Base-by-base conservation (phyloP, 306 rosid genomes). In the Geum urbanum region DNA sequence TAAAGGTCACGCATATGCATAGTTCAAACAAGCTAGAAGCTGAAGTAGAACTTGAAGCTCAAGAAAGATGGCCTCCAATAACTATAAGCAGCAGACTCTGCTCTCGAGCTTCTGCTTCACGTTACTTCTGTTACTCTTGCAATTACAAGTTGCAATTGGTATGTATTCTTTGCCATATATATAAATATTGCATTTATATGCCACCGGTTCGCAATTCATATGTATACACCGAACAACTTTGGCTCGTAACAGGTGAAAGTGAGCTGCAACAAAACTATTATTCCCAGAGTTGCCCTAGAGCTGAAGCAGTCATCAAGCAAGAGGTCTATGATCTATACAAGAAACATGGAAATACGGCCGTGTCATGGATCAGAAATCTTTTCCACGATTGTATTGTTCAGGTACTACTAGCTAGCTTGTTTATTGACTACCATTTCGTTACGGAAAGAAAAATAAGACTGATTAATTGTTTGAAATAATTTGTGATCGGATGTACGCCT, bases 331-430 rank as follows among this genome's bases (percentile, higher is more conserved):
- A 83, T n/a, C 76, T 91, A 7, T 94, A 91, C 75, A 0, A 84
- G 35, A 48, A 85, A 71, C 99, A 94, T 68, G 99, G 99, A 37
- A 88, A 87, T 77, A 88, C 97, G 0, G 95, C 97, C 6, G 80
- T 88, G 67, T 87, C 96, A 0, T 94, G 97, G 99, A 57, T 94
- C 27, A 80, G 99, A 87, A 94, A 94, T 80, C 96, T 88, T 72
- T 94, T 94, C 88, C 97, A 94, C 47, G 97, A 91, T 56, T 91
- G 99, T 75, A 39, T 87, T 20, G 96, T 92, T 27, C 70, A 88
- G 96, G 98, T 92, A 69, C 41, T 16, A 7, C 4, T 14, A 48
- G 12, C 27, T 24, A 47, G 24, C 5, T 6, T 20, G 32, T 19
- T 1, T 22, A 1, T 60, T 32, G 37, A 32, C 37, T 32, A 32